Evolutionary conservation across 345 rosid species (phyloP), one percentile per base, ranked within the genome.

Genomic region (Pistacia atlantica): DNA sequence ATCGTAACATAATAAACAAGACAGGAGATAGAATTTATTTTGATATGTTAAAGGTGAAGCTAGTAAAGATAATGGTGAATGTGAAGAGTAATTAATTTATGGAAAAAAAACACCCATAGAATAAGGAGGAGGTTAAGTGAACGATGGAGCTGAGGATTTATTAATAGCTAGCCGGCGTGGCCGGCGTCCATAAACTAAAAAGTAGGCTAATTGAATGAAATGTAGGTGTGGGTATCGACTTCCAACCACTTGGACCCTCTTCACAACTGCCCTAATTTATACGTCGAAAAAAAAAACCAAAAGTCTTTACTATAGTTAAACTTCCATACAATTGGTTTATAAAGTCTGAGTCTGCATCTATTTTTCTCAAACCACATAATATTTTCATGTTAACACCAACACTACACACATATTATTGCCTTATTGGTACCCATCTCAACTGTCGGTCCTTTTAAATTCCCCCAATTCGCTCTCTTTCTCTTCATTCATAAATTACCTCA

Each of bases 131-230:
- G 42, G 7, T 6, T 38, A 6, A 38, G 5, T 4, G 42, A 38
- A 8, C 42, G 7, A 38, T 38, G 9, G n/a, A 38, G 69, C 77
- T 14, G 18, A 5, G 63, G 71, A 38, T 75, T 46, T 18, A 38
- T 38, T 38, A 38, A 38, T 38, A 6, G 42, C 42, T 37, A 84
- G 78, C 73, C 81, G 81, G 87, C 84, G 31, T 31, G 85, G 78
- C 73, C 81, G 81, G 87, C 84, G 76, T 61, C 76, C 33, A 71
- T 18, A 62, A 88, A 85, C 89, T 61, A 80, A 70, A 85, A 86
- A 20, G 85, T 76, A 80, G 88, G 94, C 94, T 65, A 88, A 88
- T 90, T 90, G 76, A 90, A 88, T 88, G 90, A 61, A 37, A 57
- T 67, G 86, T 48, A 13, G 84, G 71, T 80, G 80, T 69, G 83